Evolutionary conservation across 2,329 filamentous ascomycete genomes (phyloP), one percentile per base, ranked within the genome.

Genomic region (Byssoonygena ceratinophila): DNA sequence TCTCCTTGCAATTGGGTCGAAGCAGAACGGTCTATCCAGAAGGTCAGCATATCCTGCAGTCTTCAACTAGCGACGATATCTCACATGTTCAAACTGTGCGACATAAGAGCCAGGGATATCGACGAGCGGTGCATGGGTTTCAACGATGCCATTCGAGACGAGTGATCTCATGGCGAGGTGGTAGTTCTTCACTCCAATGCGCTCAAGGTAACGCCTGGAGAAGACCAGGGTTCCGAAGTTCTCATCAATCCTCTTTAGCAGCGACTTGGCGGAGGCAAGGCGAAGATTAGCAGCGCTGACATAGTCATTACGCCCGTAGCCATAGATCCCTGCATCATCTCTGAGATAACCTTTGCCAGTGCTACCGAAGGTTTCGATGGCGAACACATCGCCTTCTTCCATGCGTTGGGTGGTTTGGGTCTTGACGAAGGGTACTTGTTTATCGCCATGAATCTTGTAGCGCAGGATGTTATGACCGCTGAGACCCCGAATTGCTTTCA

Each of bases 101-200:
- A 89, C 94, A 69, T 94, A 95, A 23, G 87, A 94, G 54, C 91
- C 91, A 78, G 94, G 94, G 71, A 90, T 83, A 72, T 96, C 90
- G 60, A 85, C 83, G 61, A 96, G 75, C 27, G 90, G 90, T 34
- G 89, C 88, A 66, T 96, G 96, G 40, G 86, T 82, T 71, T 96
- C 87, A 39, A 96, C 87, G 60, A 96, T 85, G 54, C 88, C 89
- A 54, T n/a, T n/a, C n/a, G n/a, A n/a, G n/a, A n/a, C n/a, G n/a
- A n/a, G n/a, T n/a, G n/a, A n/a, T n/a, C n/a, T n/a, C n/a, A n/a
- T n/a, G n/a, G n/a, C n/a, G n/a, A n/a, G n/a, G n/a, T n/a, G n/a
- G n/a, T n/a, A n/a, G n/a, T n/a, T n/a, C n/a, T n/a, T n/a, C n/a
- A n/a, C n/a, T n/a, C n/a, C n/a, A n/a, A n/a, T n/a, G n/a, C n/a